Conservation (phyloP, 2,329 filamentous ascomycete species). For the Lachnellula arida region DNA sequence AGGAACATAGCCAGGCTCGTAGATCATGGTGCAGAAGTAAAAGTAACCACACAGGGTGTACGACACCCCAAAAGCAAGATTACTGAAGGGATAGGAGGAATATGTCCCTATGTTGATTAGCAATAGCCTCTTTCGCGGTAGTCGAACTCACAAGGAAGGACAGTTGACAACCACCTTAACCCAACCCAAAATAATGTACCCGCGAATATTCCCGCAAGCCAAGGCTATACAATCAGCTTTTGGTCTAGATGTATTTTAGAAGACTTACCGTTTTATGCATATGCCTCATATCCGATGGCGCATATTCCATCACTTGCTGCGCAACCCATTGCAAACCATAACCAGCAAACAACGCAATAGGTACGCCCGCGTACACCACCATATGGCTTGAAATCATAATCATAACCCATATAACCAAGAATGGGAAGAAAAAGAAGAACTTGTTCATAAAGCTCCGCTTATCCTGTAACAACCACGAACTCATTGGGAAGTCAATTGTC, state of each 20-base stretch:
- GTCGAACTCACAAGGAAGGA: constrained; percentile 61
- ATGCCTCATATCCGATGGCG: constrained; percentile 80
- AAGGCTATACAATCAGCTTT: constrained; percentile 57
- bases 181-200: constrained; percentile 79
- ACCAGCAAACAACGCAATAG: constrained; percentile 59
- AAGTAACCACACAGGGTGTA: constrained; percentile 74
- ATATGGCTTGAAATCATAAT: constrained; percentile 69
- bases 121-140: background rate
- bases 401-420: constrained; percentile 66
- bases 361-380: constrained; percentile 71
- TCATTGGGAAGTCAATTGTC: constrained; percentile 64
- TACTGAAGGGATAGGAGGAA: constrained; percentile 64
- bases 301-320: constrained; percentile 73
- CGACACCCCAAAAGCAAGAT: constrained; percentile 65
- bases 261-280: constrained; percentile 77
- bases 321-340: constrained; percentile 74
- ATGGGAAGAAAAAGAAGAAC: constrained; percentile 88
- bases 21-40: constrained; percentile 78
- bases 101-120: constrained; percentile 55
- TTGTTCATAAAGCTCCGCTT: constrained; percentile 72
- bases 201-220: constrained; percentile 89
- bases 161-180: constrained; percentile 66
- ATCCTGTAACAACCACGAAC: constrained; percentile 71
- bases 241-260: background rate
- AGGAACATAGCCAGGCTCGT: constrained; percentile 89